Conservation (phyloP, 169 alveolate species). For the Perkinsus chesapeaki region DNA sequence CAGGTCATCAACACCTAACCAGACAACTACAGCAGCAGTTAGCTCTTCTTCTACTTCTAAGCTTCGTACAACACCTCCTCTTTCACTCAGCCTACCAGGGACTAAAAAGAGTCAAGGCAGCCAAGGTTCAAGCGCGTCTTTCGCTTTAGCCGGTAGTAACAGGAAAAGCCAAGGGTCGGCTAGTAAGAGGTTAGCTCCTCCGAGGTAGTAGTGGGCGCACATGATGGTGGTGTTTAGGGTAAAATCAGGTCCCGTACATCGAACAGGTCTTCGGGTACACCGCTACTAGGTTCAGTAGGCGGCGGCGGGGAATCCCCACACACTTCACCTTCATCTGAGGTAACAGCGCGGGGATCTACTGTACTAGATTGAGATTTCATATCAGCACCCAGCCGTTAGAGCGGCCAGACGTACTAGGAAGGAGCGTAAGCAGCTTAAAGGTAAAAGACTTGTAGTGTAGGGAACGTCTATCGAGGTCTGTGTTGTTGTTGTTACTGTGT, state of each 20-base stretch:
- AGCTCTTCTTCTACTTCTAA: background rate
- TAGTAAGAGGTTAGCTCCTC: background rate
- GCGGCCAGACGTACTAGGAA: background rate
- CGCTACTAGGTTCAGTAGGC: background rate
- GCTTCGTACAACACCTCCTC: background rate
- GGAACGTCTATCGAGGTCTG: background rate
- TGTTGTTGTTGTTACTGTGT: background rate
- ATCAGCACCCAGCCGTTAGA: background rate
- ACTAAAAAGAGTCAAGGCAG: background rate
- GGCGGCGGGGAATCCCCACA: background rate
- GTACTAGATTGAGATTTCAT: background rate
- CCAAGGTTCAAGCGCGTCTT: background rate
- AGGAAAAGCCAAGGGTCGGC: background rate
- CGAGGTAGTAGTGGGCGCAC: background rate
- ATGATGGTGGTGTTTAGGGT: background rate
- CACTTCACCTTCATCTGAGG: background rate
- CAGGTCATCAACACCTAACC: background rate
- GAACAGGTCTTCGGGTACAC: background rate
- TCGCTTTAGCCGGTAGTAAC: background rate
- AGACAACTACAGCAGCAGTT: background rate
- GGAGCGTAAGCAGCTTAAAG: background rate
- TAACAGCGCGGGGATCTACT: background rate
- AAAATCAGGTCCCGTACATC: background rate
- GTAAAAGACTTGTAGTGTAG: background rate
- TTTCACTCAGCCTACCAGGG: background rate